These are phyloP conservation scores for Eutreptiella sp. DNA, from an alignment of 208 protist genomes.

Conservation along the genomic window DNA sequence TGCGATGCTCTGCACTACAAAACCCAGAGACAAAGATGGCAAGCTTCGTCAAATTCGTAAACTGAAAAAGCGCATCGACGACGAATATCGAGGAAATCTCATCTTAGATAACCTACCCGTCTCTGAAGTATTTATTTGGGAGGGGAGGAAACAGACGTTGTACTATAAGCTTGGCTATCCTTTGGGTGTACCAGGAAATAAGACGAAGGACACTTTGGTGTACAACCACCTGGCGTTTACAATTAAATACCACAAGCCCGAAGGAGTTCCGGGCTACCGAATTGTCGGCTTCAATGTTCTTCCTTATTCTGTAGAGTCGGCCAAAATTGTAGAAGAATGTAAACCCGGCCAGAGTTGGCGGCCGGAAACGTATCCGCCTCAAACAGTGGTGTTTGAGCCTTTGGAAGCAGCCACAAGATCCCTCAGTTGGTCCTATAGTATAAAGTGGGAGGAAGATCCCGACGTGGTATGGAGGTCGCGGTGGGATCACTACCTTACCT, in stretches of 20 bases:
- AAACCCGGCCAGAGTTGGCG: too few species aligned
- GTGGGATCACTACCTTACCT: slow-evolving; percentile 92
- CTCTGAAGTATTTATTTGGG: slow-evolving; percentile 20
- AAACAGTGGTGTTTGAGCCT: too few species aligned
- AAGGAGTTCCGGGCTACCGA: slow-evolving; percentile 11
- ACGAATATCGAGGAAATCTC: slow-evolving; percentile 54
- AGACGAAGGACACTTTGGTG: slow-evolving; percentile 28
- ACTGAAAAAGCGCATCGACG: slow-evolving; percentile 44
- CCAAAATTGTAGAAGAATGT: too few species aligned
- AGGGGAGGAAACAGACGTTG: not conserved
- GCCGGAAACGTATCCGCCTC: too few species aligned
- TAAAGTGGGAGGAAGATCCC: slow-evolving; percentile 50
- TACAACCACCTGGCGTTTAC: slow-evolving; percentile 63
- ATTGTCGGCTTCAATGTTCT: slow-evolving; percentile 50
- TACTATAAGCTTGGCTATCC: slow-evolving; percentile 26
- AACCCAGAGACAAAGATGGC: slow-evolving; percentile 33
- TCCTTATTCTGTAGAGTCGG: too few species aligned
- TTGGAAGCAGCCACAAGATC: too few species aligned
- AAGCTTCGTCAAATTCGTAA: too few species aligned
- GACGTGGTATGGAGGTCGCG: slow-evolving; percentile 86
- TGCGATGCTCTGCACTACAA: slow-evolving; percentile 25
- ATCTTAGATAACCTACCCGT: slow-evolving; percentile 57
- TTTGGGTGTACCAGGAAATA: slow-evolving; percentile 18
- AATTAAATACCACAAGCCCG: slow-evolving; percentile 32
- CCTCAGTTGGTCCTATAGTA: slow-evolving; percentile 55